A percentile compares a stretch with the other conserved stretches of the same genome.
Conservation (phyloP, 352 stramenopile genomes). For the Pythium phragmitis region DNA sequence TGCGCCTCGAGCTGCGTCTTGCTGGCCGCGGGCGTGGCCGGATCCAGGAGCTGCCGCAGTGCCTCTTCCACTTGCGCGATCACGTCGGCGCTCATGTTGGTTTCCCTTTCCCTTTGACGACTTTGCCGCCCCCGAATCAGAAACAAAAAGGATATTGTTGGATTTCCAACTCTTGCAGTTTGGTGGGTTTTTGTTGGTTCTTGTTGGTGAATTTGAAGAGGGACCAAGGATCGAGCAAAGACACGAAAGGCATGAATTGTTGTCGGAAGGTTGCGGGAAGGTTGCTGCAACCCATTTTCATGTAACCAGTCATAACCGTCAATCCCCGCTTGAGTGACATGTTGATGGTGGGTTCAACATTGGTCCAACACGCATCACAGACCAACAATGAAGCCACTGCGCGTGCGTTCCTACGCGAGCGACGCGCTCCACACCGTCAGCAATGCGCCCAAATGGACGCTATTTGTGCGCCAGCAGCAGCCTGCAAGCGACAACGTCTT, state of each 20-base stretch:
- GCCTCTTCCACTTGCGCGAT: slow-evolving; percentile 68
- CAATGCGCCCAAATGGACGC: slow-evolving; percentile 31
- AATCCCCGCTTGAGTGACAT: not conserved
- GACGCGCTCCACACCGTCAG: slow-evolving; percentile 1
- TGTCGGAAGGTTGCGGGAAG: slow-evolving; percentile 22
- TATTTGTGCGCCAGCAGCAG: slow-evolving; percentile 38
- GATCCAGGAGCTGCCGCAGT: slow-evolving; percentile 57
- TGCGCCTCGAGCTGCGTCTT: slow-evolving; percentile 62
- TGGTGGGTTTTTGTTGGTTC: too few relatives aligned
- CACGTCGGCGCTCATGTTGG: slow-evolving; percentile 26
- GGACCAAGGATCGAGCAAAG: slow-evolving; percentile 17
- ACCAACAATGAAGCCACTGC: not conserved
- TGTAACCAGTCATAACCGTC: slow-evolving; percentile 10
- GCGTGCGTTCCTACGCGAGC: slow-evolving; percentile 38
- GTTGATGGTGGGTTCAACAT: slow-evolving; percentile 3
- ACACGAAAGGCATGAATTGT: slow-evolving; percentile 15
- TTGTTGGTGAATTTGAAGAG: not conserved
- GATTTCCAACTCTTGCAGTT: too few relatives aligned
- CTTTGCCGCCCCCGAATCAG: not conserved
- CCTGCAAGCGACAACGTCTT: slow-evolving; percentile 10
- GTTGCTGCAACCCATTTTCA: not conserved
- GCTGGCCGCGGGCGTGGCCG: slow-evolving; percentile 38
- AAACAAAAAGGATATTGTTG: not conserved
- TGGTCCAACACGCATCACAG: not conserved
- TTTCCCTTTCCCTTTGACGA: slow-evolving; percentile 8